These are phyloP conservation scores for Cornus kousa DNA, from an alignment of 148 eudicot species.

Conservation along the genomic window DNA sequence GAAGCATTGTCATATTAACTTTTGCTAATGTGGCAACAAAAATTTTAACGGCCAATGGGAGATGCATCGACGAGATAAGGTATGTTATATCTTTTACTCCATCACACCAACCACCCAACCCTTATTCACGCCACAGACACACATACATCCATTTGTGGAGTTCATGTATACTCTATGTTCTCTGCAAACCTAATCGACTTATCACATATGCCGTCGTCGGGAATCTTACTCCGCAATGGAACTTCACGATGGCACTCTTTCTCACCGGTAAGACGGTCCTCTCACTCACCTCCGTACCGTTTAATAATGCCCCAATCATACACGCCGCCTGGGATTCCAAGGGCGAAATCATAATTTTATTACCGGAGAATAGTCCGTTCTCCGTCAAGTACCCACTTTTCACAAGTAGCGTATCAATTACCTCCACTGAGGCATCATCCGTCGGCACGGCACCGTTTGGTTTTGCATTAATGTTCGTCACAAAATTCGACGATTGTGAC, in stretches of 20 bases:
- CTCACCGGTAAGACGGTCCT: slow-evolving; percentile 58
- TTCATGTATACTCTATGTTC: too few species aligned
- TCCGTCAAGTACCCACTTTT: too few species aligned
- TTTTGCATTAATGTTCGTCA: background rate
- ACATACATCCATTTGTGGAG: too few species aligned
- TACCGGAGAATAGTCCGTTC: slow-evolving; percentile 12
- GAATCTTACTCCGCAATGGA: slow-evolving; percentile 79
- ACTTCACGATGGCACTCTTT: slow-evolving; percentile 51
- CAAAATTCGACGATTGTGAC: too few species aligned
- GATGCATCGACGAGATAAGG: too few species aligned
- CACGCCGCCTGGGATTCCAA: slow-evolving; percentile 21
- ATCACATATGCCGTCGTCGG: slow-evolving; percentile 28
- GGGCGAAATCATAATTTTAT: slow-evolving; percentile 26
- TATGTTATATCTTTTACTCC: too few species aligned
- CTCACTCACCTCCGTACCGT: slow-evolving; percentile 58
- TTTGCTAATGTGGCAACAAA: too few species aligned
- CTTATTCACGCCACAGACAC: too few species aligned
- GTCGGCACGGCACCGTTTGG: slow-evolving; percentile 21
- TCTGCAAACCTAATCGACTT: too few species aligned
- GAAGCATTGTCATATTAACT: too few species aligned
- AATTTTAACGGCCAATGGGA: too few species aligned
- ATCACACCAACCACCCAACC: too few species aligned
- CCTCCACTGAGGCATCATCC: slow-evolving; percentile 37
- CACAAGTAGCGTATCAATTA: slow-evolving; percentile 21
- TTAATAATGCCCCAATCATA: slow-evolving; percentile 28